Evolutionary conservation across 495 filamentous ascomycete species (phyloP).

Genomic region (Penicillium atrosanguineum): DNA sequence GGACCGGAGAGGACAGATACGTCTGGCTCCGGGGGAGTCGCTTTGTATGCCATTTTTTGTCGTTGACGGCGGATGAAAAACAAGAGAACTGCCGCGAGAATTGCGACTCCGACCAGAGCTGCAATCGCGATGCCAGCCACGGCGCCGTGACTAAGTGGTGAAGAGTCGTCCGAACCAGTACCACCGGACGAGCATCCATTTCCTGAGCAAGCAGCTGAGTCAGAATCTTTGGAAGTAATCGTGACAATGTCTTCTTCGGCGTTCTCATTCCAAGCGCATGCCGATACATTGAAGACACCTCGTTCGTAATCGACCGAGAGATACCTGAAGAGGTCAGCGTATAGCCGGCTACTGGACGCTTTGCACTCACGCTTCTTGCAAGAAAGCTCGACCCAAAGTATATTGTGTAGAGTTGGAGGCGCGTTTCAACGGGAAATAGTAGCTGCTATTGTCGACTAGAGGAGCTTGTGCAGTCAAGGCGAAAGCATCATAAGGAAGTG

Average conservation of each 20-base stretch:
- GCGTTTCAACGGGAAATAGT: slow-evolving; percentile 63
- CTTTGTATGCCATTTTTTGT: slow-evolving; percentile 14
- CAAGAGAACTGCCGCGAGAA: slow-evolving; percentile 14
- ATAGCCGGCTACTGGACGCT: not conserved
- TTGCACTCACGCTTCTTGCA: slow-evolving; percentile 57
- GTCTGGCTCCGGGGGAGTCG: slow-evolving; percentile 10
- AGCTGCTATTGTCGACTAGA: slow-evolving; percentile 35
- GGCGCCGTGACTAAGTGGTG: slow-evolving; percentile 28
- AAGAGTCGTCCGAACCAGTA: slow-evolving; percentile 2
- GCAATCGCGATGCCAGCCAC: slow-evolving; percentile 27
- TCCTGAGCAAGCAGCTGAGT: slow-evolving; percentile 5
- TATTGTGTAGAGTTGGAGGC: slow-evolving; percentile 51
- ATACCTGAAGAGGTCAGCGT: slow-evolving; percentile 35
- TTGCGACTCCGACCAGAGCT: slow-evolving; percentile 13
- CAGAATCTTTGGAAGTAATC: slow-evolving; percentile 8
- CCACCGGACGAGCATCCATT: slow-evolving; percentile 4
- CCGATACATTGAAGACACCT: slow-evolving; percentile 43
- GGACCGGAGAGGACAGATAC: slow-evolving; percentile 15
- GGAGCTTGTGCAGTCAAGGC: slow-evolving; percentile 58
- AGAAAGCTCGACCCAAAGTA: slow-evolving; percentile 66
- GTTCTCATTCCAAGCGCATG: slow-evolving; percentile 17
- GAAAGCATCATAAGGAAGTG: slow-evolving; percentile 62
- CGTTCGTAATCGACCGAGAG: slow-evolving; percentile 65
- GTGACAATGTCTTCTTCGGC: slow-evolving; percentile 16
- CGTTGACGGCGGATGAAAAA: slow-evolving; percentile 20